A percentile compares a stretch with the other conserved stretches of the same genome.
These are phyloP conservation scores for Psidium guajava DNA, from an alignment of 345 rosid species.

Conservation along the genomic window DNA sequence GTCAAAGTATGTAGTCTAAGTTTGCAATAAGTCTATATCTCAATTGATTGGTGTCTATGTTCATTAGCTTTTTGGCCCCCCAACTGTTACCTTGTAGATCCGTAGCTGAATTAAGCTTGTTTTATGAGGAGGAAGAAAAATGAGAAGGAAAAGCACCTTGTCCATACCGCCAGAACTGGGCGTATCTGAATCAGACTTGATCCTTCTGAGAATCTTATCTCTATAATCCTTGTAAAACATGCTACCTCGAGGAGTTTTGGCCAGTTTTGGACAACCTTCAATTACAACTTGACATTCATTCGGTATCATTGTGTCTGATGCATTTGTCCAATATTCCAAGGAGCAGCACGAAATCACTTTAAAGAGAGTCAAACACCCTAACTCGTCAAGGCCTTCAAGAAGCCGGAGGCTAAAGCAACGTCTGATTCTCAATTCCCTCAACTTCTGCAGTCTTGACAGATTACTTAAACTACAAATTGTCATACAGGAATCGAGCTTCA, in stretches of 20 bases:
- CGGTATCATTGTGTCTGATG: neutral
- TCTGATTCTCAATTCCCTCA: neutral
- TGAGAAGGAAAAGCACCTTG: neutral
- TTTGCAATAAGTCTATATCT: no score
- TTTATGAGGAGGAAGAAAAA: neutral
- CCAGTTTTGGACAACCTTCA: neutral
- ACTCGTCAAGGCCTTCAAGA: neutral
- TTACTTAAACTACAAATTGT: neutral
- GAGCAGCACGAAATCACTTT: rapidly evolving
- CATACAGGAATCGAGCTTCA: rapidly evolving
- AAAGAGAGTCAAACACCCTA: neutral
- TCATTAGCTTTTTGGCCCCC: no score
- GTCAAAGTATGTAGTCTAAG: no score
- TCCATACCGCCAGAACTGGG: neutral
- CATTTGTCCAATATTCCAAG: neutral
- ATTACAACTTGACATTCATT: neutral
- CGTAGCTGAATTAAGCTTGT: neutral
- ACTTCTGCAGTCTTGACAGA: neutral
- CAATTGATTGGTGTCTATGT: no score
- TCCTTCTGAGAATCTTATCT: neutral
- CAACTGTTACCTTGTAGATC: no score
- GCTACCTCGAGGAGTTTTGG: neutral
- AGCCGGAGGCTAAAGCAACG: rapidly evolving
- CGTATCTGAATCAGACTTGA: neutral
- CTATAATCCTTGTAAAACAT: neutral